Conservation (phyloP, 495 filamentous ascomycete genomes). For the Podospora sp. region DNA sequence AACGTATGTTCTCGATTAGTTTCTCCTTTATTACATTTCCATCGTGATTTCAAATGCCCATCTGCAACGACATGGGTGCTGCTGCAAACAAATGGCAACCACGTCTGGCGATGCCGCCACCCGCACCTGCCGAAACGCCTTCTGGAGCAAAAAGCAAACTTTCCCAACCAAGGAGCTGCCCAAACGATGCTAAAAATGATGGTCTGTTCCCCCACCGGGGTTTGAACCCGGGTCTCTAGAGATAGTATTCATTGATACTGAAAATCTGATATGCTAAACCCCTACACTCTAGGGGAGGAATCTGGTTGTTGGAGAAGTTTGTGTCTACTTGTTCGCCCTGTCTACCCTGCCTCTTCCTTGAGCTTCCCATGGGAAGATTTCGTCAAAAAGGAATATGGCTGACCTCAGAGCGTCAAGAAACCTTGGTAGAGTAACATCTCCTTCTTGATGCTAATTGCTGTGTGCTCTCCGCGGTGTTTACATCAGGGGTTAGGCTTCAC, state of each 20-base stretch:
- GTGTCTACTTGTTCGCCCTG: background rate
- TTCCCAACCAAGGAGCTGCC: background rate
- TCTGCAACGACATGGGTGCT: too few species aligned
- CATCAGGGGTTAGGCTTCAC: background rate
- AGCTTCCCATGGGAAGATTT: too few species aligned
- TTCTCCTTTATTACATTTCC: too few species aligned
- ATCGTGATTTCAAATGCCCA: too few species aligned
- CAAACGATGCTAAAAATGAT: too few species aligned
- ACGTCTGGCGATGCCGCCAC: background rate
- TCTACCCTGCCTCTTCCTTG: background rate
- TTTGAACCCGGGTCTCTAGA: conserved; percentile 18
- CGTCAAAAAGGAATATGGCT: too few species aligned
- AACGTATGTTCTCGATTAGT: too few species aligned
- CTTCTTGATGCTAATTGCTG: too few species aligned
- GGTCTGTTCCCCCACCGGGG: conserved; percentile 7
- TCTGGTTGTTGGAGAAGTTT: background rate
- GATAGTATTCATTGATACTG: background rate
- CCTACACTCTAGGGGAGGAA: conserved; percentile 12
- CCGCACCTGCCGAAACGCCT: background rate
- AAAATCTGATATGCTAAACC: conserved; percentile 23
- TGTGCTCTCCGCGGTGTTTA: too few species aligned
- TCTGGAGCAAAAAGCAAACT: background rate
- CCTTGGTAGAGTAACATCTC: too few species aligned
- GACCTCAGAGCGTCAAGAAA: too few species aligned
- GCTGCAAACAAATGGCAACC: background rate